Conservation (phyloP, 164 flowering plant genomes). For the Platanus orientalis region DNA sequence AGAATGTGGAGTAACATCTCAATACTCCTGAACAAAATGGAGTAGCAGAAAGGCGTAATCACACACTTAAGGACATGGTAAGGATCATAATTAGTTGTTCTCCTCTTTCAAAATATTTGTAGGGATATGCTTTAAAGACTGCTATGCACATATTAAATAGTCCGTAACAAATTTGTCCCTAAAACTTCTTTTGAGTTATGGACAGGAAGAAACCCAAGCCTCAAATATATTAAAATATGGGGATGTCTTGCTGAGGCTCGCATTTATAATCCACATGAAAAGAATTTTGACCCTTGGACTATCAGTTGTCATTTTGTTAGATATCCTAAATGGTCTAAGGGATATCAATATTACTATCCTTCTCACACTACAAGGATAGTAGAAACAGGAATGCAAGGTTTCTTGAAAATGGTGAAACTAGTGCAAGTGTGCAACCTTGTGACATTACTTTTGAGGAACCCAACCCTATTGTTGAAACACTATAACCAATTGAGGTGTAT, state of each 20-base stretch:
- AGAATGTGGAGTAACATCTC: slow-evolving; percentile 3
- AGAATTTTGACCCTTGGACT: too few species aligned
- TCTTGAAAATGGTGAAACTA: too few species aligned
- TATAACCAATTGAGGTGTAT: too few species aligned
- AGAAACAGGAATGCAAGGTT: too few species aligned
- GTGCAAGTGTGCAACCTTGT: too few species aligned
- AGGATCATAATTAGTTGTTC: slow-evolving; percentile 1
- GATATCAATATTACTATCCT: too few species aligned
- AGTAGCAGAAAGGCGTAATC: not conserved
- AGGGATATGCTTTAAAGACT: not conserved
- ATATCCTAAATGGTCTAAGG: too few species aligned
- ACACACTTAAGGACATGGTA: not conserved
- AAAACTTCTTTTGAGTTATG: too few species aligned
- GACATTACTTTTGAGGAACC: not conserved
- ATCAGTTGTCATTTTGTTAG: too few species aligned
- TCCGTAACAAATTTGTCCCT: too few species aligned
- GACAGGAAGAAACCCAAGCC: not conserved
- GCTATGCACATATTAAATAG: too few species aligned
- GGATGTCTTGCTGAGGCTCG: slow-evolving; percentile 3
- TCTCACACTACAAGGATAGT: too few species aligned
- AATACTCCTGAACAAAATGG: slow-evolving; percentile 3
- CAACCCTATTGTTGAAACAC: not conserved
- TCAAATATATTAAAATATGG: not conserved
- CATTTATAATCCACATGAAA: not conserved
- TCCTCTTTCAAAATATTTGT: not conserved